Percentiles rank a stretch among this genome's conserved stretches.
Conservation (phyloP, 2,329 filamentous ascomycete genomes). For the Sporothrix globosa region DNA sequence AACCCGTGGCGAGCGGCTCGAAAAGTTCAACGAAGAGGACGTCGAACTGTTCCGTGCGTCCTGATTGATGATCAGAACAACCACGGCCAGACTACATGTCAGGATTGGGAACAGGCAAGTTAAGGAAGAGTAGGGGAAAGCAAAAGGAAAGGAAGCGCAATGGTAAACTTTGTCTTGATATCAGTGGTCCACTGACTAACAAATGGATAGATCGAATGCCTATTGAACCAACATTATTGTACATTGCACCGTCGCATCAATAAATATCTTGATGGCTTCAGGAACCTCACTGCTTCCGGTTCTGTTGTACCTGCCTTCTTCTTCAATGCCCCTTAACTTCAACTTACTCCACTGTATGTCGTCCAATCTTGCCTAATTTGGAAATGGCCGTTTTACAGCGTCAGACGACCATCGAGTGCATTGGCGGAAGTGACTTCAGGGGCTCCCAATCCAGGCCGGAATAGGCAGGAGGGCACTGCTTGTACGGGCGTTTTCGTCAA, state of each 20-base stretch:
- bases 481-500: neutral
- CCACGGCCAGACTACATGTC: neutral
- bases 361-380: neutral
- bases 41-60: neutral
- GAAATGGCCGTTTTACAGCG: neutral
- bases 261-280: neutral
- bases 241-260: neutral
- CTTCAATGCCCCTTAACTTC: neutral
- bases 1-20: neutral
- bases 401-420: constrained; percentile 1
- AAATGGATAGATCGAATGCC: neutral
- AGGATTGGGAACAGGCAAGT: neutral
- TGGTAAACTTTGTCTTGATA: neutral
- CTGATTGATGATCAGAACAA: neutral
- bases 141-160: no score
- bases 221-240: neutral
- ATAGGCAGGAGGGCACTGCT: neutral
- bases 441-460: neutral
- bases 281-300: neutral
- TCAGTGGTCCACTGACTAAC: neutral
- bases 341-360: neutral
- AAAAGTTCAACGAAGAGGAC: neutral
- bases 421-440: neutral
- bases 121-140: neutral
- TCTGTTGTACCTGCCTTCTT: neutral